Percentiles rank a stretch among this genome's conserved stretches.
phyloP scores from a whole-genome alignment of 1,284 basidiomycete species.

The Cryptococcus sp. region DNA sequence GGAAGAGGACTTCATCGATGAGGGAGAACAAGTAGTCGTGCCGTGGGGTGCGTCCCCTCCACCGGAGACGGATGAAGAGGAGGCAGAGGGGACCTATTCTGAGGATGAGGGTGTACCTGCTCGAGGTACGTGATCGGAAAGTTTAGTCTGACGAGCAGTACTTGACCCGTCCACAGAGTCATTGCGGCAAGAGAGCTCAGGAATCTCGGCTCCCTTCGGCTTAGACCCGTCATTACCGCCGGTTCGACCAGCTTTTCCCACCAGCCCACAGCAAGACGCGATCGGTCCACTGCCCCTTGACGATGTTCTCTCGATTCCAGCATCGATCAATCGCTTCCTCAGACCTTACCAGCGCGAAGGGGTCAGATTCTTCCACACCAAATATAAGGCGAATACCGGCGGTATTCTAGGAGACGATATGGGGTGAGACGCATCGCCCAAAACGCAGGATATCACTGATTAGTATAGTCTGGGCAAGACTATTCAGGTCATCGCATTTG shows the following conservation, averaged over 20 bases:
- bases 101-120: too few species aligned
- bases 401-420: constrained; percentile 54
- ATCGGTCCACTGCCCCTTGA: constrained; percentile 29
- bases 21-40: constrained; percentile 10
- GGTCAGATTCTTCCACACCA: constrained; percentile 49
- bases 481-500: constrained; percentile 46
- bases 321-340: constrained; percentile 51
- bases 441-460: constrained; percentile 2
- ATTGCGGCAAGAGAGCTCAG: too few species aligned
- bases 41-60: constrained; percentile 5
- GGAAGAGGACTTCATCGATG: constrained; percentile 14
- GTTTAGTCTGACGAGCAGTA: constrained; percentile 9
- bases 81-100: background rate
- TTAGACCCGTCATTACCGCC: too few species aligned
- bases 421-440: constrained; percentile 37
- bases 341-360: constrained; percentile 52
- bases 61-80: too few species aligned
- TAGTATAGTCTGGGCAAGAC: constrained; percentile 47
- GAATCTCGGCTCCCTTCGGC: too few species aligned
- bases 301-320: constrained; percentile 38
- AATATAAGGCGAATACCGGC: constrained; percentile 46
- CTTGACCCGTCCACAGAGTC: too few species aligned
- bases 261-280: constrained; percentile 8
- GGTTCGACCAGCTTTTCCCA: constrained; percentile 22
- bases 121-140: too few species aligned